phyloP scores from a whole-genome alignment of 2,329 filamentous ascomycete species.

The Elsinoe necatrix region DNA sequence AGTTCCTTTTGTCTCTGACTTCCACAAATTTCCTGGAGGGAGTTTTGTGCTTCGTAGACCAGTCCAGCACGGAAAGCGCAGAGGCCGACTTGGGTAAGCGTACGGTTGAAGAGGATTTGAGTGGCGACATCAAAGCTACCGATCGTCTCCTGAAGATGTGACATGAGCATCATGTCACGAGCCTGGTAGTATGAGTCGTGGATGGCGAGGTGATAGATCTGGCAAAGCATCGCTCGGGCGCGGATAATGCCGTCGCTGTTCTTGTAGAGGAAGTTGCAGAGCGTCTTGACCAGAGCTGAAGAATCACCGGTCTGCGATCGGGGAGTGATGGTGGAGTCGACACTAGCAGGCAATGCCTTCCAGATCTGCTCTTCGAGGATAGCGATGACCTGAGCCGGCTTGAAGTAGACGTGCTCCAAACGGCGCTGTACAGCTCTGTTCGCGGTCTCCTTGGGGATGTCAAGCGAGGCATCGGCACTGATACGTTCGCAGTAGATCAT shows the following conservation, averaged over 20 bases:
- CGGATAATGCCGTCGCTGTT: slow-evolving; percentile 94
- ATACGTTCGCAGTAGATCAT: slow-evolving; percentile 82
- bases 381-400: slow-evolving; percentile 86
- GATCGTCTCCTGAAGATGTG: slow-evolving; percentile 95
- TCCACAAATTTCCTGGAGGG: slow-evolving; percentile 94
- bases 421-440: slow-evolving; percentile 92
- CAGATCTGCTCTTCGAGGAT: slow-evolving; percentile 92
- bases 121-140: slow-evolving; percentile 92
- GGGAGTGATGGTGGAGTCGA: slow-evolving; percentile 75
- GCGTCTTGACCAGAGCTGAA: slow-evolving; percentile 66
- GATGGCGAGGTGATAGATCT: slow-evolving; percentile 95
- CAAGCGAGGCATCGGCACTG: slow-evolving; percentile 59
- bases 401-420: slow-evolving; percentile 97
- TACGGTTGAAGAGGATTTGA: slow-evolving; percentile 98
- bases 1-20: slow-evolving; percentile 97
- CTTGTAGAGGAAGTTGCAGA: slow-evolving; percentile 91
- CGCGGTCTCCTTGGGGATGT: slow-evolving; percentile 73
- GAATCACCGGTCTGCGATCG: slow-evolving; percentile 61
- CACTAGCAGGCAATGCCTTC: slow-evolving; percentile 62
- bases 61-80: slow-evolving; percentile 96
- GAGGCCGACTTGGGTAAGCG: slow-evolving; percentile 92
- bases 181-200: slow-evolving; percentile 98
- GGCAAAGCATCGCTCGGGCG: slow-evolving; percentile 92
- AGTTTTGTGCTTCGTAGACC: slow-evolving; percentile 95
- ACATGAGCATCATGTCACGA: slow-evolving; percentile 99